Percentiles rank a stretch among this genome's conserved stretches.
These are phyloP conservation scores for Kwoniella dejecticola DNA, from an alignment of 768 basidiomycete species.

Conservation along the genomic window DNA sequence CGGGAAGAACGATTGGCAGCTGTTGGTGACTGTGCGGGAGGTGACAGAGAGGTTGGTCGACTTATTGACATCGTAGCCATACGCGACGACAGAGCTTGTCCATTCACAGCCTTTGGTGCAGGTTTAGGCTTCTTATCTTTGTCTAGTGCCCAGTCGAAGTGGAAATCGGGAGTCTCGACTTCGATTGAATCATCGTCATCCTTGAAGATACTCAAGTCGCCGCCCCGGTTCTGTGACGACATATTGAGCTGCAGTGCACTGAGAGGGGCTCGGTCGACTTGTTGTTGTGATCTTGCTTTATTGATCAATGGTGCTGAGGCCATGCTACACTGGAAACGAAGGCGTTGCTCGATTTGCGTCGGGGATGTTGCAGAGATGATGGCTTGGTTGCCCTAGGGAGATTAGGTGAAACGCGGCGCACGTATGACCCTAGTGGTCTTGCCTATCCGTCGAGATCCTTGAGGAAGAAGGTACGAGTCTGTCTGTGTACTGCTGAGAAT, in stretches of 20 bases:
- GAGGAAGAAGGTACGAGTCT: too few species aligned
- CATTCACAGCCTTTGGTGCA: neutral
- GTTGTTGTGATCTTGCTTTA: neutral
- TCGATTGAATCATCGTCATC: slow-evolving; percentile 42
- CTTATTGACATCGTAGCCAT: neutral
- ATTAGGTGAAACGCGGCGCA: too few species aligned
- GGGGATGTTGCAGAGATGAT: too few species aligned
- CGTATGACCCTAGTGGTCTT: too few species aligned
- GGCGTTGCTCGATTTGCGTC: too few species aligned
- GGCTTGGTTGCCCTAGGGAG: too few species aligned
- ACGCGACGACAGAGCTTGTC: neutral
- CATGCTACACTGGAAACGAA: too few species aligned
- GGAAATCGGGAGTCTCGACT: slow-evolving; percentile 40
- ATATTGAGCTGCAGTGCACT: neutral
- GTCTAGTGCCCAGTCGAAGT: slow-evolving; percentile 44
- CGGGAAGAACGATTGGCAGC: neutral
- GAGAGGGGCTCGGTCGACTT: neutral
- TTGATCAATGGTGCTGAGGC: too few species aligned
- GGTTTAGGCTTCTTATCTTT: neutral
- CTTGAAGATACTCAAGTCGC: neutral
- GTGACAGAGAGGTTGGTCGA: slow-evolving; percentile 11
- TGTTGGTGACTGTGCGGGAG: neutral
- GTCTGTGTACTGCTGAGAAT: neutral
- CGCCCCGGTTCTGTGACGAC: neutral
- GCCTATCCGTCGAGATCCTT: too few species aligned